phyloP scores from a whole-genome alignment of 306 rosid species.

The Pyrus betulifolia region DNA sequence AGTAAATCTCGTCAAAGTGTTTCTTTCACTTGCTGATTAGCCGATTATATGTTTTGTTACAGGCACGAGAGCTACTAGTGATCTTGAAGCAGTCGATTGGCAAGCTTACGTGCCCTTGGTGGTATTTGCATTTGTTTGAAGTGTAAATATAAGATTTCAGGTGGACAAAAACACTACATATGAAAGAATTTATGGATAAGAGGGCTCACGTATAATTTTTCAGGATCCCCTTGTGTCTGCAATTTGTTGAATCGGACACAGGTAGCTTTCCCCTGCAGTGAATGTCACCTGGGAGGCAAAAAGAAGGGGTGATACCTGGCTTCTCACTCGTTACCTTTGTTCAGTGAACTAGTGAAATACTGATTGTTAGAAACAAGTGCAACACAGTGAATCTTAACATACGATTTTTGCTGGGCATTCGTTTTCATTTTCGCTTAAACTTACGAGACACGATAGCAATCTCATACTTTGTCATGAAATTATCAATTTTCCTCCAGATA shows the following conservation, averaged over 20 bases:
- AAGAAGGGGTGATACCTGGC: background rate
- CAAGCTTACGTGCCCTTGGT: background rate
- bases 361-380: too few species aligned
- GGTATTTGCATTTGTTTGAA: background rate
- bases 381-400: background rate
- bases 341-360: background rate
- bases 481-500: background rate
- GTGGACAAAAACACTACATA: background rate
- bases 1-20: background rate
- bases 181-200: background rate
- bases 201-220: background rate
- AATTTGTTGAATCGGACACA: background rate
- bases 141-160: background rate
- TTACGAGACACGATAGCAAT: too few species aligned
- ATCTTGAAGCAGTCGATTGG: background rate
- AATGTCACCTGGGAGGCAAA: background rate
- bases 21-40: background rate
- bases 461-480: background rate
- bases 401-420: too few species aligned
- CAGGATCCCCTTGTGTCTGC: background rate
- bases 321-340: background rate
- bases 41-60: background rate
- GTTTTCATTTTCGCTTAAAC: too few species aligned
- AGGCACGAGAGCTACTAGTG: background rate
- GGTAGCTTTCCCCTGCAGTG: background rate